phyloP scores from a whole-genome alignment of 768 basidiomycete genomes.

The Lactarius hatsudake region DNA sequence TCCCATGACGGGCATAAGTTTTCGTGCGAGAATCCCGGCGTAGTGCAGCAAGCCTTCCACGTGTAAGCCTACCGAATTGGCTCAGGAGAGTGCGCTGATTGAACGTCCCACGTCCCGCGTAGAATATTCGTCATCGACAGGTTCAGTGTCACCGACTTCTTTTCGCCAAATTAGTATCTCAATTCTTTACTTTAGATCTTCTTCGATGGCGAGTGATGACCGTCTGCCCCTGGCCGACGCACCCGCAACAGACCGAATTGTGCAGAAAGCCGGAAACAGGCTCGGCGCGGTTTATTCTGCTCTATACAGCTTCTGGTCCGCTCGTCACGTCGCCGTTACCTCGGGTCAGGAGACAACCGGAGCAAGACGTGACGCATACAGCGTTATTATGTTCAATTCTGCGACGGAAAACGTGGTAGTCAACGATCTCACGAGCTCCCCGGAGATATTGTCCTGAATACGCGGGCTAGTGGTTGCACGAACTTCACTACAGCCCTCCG shows the following conservation, averaged over 20 bases:
- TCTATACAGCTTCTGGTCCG: background rate
- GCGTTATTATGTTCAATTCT: background rate
- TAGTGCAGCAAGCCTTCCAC: slow-evolving; percentile 55
- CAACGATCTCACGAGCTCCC: background rate
- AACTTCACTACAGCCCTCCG: slow-evolving; percentile 43
- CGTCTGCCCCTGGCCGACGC: slow-evolving; percentile 36
- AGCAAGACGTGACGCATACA: background rate
- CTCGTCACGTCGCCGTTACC: background rate
- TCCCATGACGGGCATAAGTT: slow-evolving; percentile 59
- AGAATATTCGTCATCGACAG: slow-evolving; percentile 53
- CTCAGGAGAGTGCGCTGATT: background rate
- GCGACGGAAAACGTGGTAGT: background rate
- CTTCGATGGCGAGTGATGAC: slow-evolving; percentile 28
- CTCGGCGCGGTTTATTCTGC: background rate
- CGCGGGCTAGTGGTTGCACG: slow-evolving; percentile 39
- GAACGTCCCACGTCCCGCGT: background rate
- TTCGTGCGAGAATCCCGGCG: slow-evolving; percentile 50
- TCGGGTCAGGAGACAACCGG: background rate
- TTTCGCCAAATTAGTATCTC: background rate
- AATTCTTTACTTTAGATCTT: background rate
- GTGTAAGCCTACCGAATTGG: slow-evolving; percentile 41
- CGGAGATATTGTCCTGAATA: background rate
- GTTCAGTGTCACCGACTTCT: slow-evolving; percentile 36
- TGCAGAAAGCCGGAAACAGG: background rate
- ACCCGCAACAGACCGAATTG: background rate